Evolutionary conservation across 768 basidiomycete species (phyloP), one percentile per base, ranked within the genome.

Genomic region (Lactarius hengduanensis): DNA sequence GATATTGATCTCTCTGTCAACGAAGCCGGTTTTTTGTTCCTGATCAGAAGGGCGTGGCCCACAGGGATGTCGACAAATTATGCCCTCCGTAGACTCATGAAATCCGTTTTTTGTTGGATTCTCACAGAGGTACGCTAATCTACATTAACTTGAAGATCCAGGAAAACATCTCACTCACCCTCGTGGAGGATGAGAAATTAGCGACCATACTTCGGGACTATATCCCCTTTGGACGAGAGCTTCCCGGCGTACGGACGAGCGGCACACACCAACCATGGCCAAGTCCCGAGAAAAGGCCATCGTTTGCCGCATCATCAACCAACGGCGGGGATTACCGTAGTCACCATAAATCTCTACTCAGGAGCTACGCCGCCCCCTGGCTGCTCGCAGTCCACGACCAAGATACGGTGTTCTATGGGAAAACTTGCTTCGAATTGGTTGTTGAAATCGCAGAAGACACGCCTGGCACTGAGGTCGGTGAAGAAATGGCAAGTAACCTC

Each of bases 321-420:
- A 89, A 86, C 73, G 89, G 91, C 0, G 85, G 88, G 22, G 86
- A 90, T 68, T 94, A 92, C 73, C 78, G 91, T 55, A 82, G 84
- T 18, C 79, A 83, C 30, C 79, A 91, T 45, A 80, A 83, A 45
- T 75, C 78, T 2, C 75, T 94, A 26, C 75, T 86, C 59, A 71
- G 75, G 22, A 81, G 78, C 69, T 91, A 90, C 72, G 87, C 81
- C 16, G 73, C 79, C 20, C 83, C 82, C 26, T 94, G 92, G 92
- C 77, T 94, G 54, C 77, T 81, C 34, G 86, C 88, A 43, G 75
- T 93, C 30, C 88, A 91, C 73, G 80, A 87, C 58, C 83, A 84
- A 61, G 85, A 89, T 71, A 70, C 82, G 22, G 75, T 74, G 1
- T 73, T 79, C 9, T 94, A 90, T 72, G 79, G 81, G 11, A 72